Conservation (phyloP, 371 early-diverging fungal species). For the Mortierella sp. region DNA sequence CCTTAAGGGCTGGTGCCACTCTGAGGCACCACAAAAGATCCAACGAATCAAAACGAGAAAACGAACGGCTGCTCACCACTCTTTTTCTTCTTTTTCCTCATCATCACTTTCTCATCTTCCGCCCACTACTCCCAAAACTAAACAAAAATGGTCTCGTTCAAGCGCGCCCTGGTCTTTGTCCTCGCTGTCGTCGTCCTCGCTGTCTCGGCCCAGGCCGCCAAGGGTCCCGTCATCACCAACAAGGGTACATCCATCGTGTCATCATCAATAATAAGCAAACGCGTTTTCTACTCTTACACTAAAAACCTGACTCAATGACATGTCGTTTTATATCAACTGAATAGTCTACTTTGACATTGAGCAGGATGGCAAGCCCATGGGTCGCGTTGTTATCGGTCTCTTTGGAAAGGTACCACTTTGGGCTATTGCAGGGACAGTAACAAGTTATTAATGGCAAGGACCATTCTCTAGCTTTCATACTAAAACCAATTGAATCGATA, state of each 20-base stretch:
- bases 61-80: no score
- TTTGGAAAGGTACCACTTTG: slow-evolving; percentile 72
- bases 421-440: no score
- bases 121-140: not conserved
- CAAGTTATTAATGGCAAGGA: no score
- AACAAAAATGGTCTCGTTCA: slow-evolving; percentile 44
- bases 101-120: slow-evolving; percentile 13
- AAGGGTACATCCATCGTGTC: slow-evolving; percentile 29
- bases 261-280: not conserved
- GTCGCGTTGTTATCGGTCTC: slow-evolving; percentile 89
- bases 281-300: not conserved
- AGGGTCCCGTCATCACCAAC: slow-evolving; percentile 55
- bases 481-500: not conserved
- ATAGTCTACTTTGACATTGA: slow-evolving; percentile 94
- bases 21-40: no score
- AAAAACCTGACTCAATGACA: no score
- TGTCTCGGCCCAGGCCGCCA: slow-evolving; percentile 34
- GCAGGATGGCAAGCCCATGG: slow-evolving; percentile 85
- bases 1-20: no score
- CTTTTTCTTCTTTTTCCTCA: not conserved
- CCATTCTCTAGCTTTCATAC: not conserved
- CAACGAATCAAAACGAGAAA: no score
- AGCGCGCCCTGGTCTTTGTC: slow-evolving; percentile 40
- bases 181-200: slow-evolving; percentile 40
- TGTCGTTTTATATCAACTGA: not conserved